phyloP scores from a whole-genome alignment of 2,329 filamentous ascomycete species.

The Hypoxylon sp. region DNA sequence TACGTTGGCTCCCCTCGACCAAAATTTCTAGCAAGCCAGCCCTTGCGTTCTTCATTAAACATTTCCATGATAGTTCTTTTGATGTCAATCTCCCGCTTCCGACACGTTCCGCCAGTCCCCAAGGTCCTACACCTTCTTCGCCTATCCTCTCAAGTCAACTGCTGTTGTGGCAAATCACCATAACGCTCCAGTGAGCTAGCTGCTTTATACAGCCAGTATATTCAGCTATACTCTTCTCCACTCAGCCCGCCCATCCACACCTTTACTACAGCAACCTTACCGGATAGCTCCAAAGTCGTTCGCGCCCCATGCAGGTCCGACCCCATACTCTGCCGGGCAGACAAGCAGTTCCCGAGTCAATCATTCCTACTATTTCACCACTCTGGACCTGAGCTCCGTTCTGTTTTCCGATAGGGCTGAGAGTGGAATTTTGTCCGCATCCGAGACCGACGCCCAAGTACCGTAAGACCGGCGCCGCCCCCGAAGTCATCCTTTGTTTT shows the following conservation, averaged over 20 bases:
- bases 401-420: constrained; percentile 54
- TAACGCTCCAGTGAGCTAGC: constrained; percentile 46
- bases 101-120: constrained; percentile 46
- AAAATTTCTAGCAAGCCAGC: constrained; percentile 40
- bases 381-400: constrained; percentile 41
- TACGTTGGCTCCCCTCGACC: constrained; percentile 41
- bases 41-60: constrained; percentile 49
- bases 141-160: constrained; percentile 41
- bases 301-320: constrained; percentile 49
- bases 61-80: constrained; percentile 45
- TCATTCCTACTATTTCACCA: constrained; percentile 46
- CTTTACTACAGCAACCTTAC: constrained; percentile 39
- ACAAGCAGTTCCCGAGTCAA: constrained; percentile 39
- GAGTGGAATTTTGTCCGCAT: constrained; percentile 50
- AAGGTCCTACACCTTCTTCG: constrained; percentile 41
- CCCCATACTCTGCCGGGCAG: constrained; percentile 45
- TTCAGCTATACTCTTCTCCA: constrained; percentile 40
- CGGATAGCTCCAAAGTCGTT: constrained; percentile 41
- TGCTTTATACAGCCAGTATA: constrained; percentile 32
- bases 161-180: constrained; percentile 43
- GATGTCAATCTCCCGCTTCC: constrained; percentile 51
- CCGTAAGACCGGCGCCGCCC: constrained; percentile 52
- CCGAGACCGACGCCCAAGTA: constrained; percentile 52
- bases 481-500: constrained; percentile 47
- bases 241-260: constrained; percentile 34